Base-by-base conservation (phyloP, 2,329 filamentous ascomycete genomes). In the Diatrype stigma region DNA sequence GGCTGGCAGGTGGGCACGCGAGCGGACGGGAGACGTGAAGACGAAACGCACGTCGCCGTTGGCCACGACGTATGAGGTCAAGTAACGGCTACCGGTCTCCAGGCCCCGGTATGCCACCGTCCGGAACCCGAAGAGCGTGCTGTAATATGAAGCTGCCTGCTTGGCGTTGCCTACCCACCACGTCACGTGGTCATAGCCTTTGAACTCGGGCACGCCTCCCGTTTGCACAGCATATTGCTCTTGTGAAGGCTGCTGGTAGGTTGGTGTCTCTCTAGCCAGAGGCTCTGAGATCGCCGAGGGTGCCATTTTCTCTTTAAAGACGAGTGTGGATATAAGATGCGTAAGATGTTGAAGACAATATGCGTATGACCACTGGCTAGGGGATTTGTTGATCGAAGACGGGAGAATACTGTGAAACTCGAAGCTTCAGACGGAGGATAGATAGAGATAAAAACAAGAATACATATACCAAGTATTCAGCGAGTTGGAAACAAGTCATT, bases 141-240 rank as follows among this genome's bases (percentile, higher is more conserved):
- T 86, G 73, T 96, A 96, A 74, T 90, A 96, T 14, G 87, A 81
- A 37, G 92, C 92, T 2, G 91, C 90, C 76, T 96, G 92, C 74
- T 96, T 96, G 62, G 93, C 92, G 67, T 97, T 97, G 67, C 92
- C 91, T 28, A 96, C 93, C 76, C 90, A 96, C 92, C 92, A 96
- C 60, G 90, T 92, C 51, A 96, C 82, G 71, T 96, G 89, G 72
- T 96, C 90, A 69, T 96, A 96, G 65, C 90, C 91, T 54, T 83
- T 82, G 74, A 96, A 92, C 66, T 78, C 80, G 62, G 69, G 70
- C 55, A 61, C 73, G 61, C 61, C 77, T 60, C 61, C 77, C 46
- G 64, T 72, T 61, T 80, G 76, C 45, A 82, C 73, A 54, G 78
- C 76, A 61, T 75, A 80, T 61, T 81, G 81, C 17, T 75, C 75